Base-by-base conservation (phyloP, 1,284 basidiomycete genomes). In the Microbotryum intermedium region DNA sequence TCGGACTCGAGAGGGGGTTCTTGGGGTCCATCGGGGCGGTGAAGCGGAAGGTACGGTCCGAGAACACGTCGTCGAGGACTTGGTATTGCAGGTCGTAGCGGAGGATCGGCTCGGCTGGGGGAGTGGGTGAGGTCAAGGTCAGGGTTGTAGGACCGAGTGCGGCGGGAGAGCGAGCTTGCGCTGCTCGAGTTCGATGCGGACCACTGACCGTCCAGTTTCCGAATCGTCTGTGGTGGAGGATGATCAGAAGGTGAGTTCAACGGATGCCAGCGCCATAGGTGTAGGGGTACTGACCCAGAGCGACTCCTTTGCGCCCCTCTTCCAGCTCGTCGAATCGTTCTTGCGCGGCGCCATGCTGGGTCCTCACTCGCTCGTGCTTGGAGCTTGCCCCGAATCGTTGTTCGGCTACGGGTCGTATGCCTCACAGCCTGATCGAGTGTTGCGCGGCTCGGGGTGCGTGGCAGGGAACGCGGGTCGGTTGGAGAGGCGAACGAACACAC, bases 1-100 rank as follows among this genome's bases (percentile, higher is more conserved):
- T 60, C 21, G 65, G 60, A 13, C 57, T 53, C 34, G 67, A 26
- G 21, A 60, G 53, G 13, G 64, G 49, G 77, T 6, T 74, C 73
- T 63, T 80, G 80, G 61, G 58, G 71, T 76, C 59, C 72, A 74
- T 53, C 8, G 70, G 70, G 0, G 81, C 81, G 48, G 87, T 89
- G 76, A 93, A 93, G 60, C 84, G 86, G 45, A 80, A 75, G 16
- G 79, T 78, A 29, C 77, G 76, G 74, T 91, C 83, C 61, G 79
- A 78, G 76, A 93, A 93, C 70, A 93, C 83, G 73, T 83, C 78
- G 69, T 84, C 72, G 57, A 93, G 82, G 53, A 92, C 79, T 76
- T 91, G 87, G 75, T 84, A 90, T 77, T 92, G 88, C 44, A 91
- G 82, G 74, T 92, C 90, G n/a, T 55, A 44, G 1, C 70, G 62